Percentiles rank a stretch among this genome's conserved stretches.
Evolutionary conservation across 2,329 filamentous ascomycete species (phyloP).

Genomic region (Pseudogymnoascus sp.): DNA sequence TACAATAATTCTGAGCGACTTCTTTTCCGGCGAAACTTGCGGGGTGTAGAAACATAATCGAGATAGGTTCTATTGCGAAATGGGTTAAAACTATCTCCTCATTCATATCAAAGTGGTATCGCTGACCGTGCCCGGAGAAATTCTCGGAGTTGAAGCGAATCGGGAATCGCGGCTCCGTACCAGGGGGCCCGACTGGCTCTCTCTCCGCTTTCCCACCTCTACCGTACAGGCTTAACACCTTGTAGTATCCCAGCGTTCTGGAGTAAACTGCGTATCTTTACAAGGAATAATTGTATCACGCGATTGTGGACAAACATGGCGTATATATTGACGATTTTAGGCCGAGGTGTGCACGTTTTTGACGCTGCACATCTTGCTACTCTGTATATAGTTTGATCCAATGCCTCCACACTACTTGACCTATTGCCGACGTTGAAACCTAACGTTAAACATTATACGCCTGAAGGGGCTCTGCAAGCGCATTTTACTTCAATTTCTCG

Average conservation of each 20-base stretch:
- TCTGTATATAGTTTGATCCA: background rate
- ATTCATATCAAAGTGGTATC: background rate
- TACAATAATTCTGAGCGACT: background rate
- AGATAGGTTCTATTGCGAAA: background rate
- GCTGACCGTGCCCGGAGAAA: conserved; percentile 13
- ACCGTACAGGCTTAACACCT: background rate
- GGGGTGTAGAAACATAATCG: background rate
- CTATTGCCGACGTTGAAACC: background rate
- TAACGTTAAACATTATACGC: background rate
- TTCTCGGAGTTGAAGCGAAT: conserved; percentile 14
- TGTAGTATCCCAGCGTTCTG: background rate
- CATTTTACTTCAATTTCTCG: background rate
- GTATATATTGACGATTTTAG: conserved; percentile 15
- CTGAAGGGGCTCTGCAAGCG: background rate
- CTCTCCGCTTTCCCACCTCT: background rate
- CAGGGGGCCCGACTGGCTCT: background rate
- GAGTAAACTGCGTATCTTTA: background rate
- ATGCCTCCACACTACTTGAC: background rate
- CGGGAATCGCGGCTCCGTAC: background rate
- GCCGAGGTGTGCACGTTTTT: background rate
- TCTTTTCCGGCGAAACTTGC: background rate
- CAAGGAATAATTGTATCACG: background rate
- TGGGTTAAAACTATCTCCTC: background rate
- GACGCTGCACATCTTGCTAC: background rate
- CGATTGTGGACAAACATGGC: conserved; percentile 14